These are phyloP conservation scores for Pyricularia sp. DNA, from an alignment of 2,329 filamentous ascomycete genomes.

Conservation along the genomic window DNA sequence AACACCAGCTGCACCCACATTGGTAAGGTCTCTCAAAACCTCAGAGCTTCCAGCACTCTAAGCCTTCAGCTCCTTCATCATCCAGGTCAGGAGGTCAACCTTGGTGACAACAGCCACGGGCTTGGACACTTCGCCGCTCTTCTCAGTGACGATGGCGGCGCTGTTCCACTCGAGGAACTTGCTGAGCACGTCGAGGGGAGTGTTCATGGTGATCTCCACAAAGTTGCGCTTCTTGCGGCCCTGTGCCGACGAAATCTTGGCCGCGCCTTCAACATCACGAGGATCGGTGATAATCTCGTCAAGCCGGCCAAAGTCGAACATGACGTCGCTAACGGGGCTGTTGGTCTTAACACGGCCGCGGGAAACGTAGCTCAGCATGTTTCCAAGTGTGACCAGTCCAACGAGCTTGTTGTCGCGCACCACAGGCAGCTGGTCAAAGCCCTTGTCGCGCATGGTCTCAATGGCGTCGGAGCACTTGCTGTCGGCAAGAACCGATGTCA, in stretches of 20 bases:
- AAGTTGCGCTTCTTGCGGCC: slow-evolving; percentile 56
- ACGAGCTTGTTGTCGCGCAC: slow-evolving; percentile 61
- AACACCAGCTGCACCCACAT: background rate
- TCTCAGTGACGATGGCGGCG: slow-evolving; percentile 86
- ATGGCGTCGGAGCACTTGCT: slow-evolving; percentile 78
- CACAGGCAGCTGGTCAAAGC: slow-evolving; percentile 95
- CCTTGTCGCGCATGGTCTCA: slow-evolving; percentile 96
- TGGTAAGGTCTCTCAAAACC: background rate
- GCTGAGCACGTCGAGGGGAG: slow-evolving; percentile 71
- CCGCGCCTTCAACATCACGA: slow-evolving; percentile 41
- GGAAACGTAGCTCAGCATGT: slow-evolving; percentile 84
- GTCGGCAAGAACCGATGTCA: slow-evolving; percentile 69
- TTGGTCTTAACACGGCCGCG: slow-evolving; percentile 67
- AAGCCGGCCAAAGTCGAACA: slow-evolving; percentile 91
- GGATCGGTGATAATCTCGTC: slow-evolving; percentile 88
- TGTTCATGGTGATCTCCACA: slow-evolving; percentile 90
- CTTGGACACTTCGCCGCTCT: slow-evolving; percentile 52
- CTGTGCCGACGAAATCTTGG: slow-evolving; percentile 15
- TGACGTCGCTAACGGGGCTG: slow-evolving; percentile 73
- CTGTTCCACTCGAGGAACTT: slow-evolving; percentile 98
- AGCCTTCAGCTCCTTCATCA: slow-evolving; percentile 57
- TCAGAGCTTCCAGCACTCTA: slow-evolving; percentile 6
- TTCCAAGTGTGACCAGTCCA: slow-evolving; percentile 88
- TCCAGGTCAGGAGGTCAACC: slow-evolving; percentile 87
- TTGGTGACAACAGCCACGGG: slow-evolving; percentile 91